Conservation (phyloP, 805 yeast species). For the Metschnikowia shivogae region DNA sequence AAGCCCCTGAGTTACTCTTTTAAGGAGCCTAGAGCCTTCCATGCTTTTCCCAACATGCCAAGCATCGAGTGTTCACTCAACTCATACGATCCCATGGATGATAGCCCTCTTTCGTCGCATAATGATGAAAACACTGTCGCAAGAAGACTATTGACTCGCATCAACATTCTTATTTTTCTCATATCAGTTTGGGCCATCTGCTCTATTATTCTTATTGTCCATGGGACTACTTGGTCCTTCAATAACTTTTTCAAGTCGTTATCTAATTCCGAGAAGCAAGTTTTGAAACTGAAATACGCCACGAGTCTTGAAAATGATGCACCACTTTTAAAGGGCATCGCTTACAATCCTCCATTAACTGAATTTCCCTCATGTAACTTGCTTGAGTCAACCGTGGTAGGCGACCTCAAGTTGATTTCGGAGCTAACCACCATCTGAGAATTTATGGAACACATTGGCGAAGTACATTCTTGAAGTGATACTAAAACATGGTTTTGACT, state of each 20-base stretch:
- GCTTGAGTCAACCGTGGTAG: conserved; percentile 43
- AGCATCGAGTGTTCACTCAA: background rate
- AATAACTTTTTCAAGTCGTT: conserved; percentile 7
- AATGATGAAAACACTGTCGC: background rate
- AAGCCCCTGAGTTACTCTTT: conserved; percentile 2
- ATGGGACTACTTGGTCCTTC: conserved; percentile 9
- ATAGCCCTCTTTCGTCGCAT: background rate
- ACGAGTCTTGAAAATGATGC: background rate
- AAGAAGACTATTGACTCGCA: background rate
- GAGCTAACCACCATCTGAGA: conserved; percentile 53
- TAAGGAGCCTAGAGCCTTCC: background rate
- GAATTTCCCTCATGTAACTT: conserved; percentile 53
- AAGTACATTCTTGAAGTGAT: conserved; percentile 52
- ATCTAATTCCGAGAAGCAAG: conserved; percentile 5
- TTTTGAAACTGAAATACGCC: conserved; percentile 3
- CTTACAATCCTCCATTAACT: conserved; percentile 55
- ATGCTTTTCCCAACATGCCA: background rate
- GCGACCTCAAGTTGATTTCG: conserved; percentile 56
- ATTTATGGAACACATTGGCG: conserved; percentile 57
- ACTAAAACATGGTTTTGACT: no score
- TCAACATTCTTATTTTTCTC: background rate
- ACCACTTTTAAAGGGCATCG: conserved; percentile 49
- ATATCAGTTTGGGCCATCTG: background rate
- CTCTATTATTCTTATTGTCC: conserved; percentile 5
- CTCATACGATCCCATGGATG: background rate